Evolutionary conservation across 768 basidiomycete genomes (phyloP).

Genomic region (Tricholoma bakamatsutake): DNA sequence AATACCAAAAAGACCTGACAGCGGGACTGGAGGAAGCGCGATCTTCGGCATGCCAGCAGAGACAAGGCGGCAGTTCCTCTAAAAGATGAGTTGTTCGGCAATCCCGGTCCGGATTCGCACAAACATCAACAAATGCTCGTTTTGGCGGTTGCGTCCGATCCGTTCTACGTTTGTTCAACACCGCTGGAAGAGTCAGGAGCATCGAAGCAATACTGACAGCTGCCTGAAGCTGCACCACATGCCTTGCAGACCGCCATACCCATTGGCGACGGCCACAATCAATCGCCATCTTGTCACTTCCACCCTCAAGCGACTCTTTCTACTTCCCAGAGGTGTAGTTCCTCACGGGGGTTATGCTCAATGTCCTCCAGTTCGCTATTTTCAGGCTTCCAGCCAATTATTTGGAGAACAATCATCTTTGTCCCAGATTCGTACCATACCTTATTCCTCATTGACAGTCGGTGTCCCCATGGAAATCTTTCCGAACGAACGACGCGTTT

Average conservation of each 20-base stretch:
- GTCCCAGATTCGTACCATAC: constrained; percentile 30
- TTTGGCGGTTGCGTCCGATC: background rate
- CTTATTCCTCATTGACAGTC: constrained; percentile 69
- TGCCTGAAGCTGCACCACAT: constrained; percentile 18
- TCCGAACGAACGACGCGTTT: constrained; percentile 74
- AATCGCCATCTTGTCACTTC: constrained; percentile 15
- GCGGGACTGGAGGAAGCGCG: constrained; percentile 44
- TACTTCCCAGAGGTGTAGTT: constrained; percentile 11
- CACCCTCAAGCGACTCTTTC: background rate
- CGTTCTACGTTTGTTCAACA: background rate
- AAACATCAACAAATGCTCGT: background rate
- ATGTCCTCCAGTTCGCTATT: constrained; percentile 24
- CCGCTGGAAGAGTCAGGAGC: background rate
- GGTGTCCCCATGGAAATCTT: constrained; percentile 76
- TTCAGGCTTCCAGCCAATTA: constrained; percentile 24
- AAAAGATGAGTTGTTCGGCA: background rate
- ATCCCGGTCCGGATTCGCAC: background rate
- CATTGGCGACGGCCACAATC: constrained; percentile 21
- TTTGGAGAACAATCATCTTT: constrained; percentile 23
- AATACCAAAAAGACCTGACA: constrained; percentile 83
- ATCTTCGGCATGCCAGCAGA: constrained; percentile 58
- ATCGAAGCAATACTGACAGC: background rate
- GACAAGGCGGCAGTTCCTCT: background rate
- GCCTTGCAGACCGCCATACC: constrained; percentile 25
- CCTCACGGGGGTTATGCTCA: constrained; percentile 3